Percentiles rank a stretch among this genome's conserved stretches.
Evolutionary conservation across 2,329 filamentous ascomycete genomes (phyloP).

Genomic region (Trichoderma cornu-damae): DNA sequence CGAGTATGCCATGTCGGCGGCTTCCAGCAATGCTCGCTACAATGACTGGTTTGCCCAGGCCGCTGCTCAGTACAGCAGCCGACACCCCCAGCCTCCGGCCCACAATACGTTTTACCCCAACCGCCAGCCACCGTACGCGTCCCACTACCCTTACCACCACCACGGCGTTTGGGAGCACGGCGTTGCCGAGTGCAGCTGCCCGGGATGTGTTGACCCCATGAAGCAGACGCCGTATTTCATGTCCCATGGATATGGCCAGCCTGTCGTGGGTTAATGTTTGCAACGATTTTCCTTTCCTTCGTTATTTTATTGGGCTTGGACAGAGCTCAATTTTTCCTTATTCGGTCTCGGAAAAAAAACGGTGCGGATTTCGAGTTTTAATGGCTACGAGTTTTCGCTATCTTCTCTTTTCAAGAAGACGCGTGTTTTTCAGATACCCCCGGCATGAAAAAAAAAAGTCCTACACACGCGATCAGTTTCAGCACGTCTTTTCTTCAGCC

Average conservation of each 20-base stretch:
- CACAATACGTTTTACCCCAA: conserved; percentile 40
- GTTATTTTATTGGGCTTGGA: not conserved
- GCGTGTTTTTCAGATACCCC: conserved; percentile 38
- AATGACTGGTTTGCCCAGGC: conserved; percentile 53
- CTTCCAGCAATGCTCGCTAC: conserved; percentile 51
- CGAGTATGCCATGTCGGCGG: conserved; percentile 52
- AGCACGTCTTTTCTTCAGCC: conserved; percentile 21
- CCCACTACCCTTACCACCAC: conserved; percentile 43
- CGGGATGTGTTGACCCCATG: conserved; percentile 41
- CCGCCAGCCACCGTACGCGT: conserved; percentile 38
- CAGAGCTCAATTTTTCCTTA: conserved; percentile 6
- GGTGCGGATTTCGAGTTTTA: conserved; percentile 24
- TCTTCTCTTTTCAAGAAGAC: conserved; percentile 27
- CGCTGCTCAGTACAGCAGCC: conserved; percentile 39
- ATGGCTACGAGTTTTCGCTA: conserved; percentile 33
- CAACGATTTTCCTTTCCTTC: conserved; percentile 24
- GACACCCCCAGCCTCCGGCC: conserved; percentile 41
- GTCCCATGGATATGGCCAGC: conserved; percentile 46
- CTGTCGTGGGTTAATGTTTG: conserved; percentile 47
- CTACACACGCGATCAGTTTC: conserved; percentile 26
- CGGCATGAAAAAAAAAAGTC: conserved; percentile 36
- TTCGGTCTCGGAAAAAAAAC: conserved; percentile 18
- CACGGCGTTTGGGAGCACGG: conserved; percentile 49
- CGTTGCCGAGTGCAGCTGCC: conserved; percentile 46
- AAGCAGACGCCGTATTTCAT: conserved; percentile 47